Evolutionary conservation across 148 eudicot genomes (phyloP), one percentile per base, ranked within the genome.

Genomic region (Chenopodium berlandieri): DNA sequence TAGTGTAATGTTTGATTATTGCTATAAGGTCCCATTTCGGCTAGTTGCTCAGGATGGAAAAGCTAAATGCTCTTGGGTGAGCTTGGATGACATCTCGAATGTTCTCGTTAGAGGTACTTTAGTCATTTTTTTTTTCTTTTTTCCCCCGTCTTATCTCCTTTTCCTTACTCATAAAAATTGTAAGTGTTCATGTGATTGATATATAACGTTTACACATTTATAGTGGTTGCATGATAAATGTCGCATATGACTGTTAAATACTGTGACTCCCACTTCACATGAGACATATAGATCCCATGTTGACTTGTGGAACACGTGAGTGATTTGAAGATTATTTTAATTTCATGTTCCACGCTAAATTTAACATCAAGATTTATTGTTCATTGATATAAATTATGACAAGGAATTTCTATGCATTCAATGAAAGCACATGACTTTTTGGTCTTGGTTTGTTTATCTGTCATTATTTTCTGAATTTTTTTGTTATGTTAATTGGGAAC

Each of bases 1-100:
- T 40, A 11, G 31, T 67, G 46, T 25, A 68, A 65, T 80, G 78
- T 75, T 78, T 69, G 69, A 76, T 73, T 71, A 9, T 23, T 82
- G 74, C 82, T 40, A 46, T 78, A 82, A 96, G 99, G 97, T 93
- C 82, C 99, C 99, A 83, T 94, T 89, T 80, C 92, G 93, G 74
- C 87, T 96, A 82, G 99, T 96, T 81, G 99, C 94, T 46, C 97
- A 96, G 85, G 98, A 94, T 91, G 99, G 99, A 19, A 96, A 94
- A 88, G 87, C 98, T 82, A 96, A 94, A 87, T 90, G 97, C 86
- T 94, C 98, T 14, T 89, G 94, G 93, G 90, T 96, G 87, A 91
- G 87, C 81, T 84, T 94, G 82, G 94, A 94, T 88, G 95, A 94
- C 81, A 77, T 90, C 77, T 90, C 99, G 23, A 94, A 92, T 85